A percentile compares a stretch with the other conserved stretches of the same genome.
These are phyloP conservation scores for Kwoniella bestiolae DNA, from an alignment of 768 basidiomycete genomes.

Conservation along the genomic window DNA sequence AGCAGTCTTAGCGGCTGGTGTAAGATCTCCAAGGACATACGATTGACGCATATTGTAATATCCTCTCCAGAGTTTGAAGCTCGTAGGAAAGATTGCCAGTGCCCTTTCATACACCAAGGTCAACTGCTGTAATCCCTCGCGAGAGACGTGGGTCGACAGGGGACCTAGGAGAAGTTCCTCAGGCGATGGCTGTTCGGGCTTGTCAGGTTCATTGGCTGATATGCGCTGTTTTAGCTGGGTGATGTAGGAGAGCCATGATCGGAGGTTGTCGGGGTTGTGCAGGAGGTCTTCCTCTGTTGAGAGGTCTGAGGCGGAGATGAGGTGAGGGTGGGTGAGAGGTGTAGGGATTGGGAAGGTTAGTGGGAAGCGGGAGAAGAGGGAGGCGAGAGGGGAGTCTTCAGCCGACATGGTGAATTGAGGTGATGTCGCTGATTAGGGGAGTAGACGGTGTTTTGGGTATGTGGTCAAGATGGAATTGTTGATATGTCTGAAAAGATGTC, in stretches of 20 bases:
- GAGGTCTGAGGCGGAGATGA: conserved; percentile 75
- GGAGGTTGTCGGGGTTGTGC: conserved; percentile 85
- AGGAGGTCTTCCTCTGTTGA: conserved; percentile 91
- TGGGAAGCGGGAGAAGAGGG: conserved; percentile 70
- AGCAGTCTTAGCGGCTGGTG: conserved; percentile 59
- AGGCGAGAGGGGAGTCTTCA: conserved; percentile 34
- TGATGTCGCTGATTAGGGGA: too few relatives aligned
- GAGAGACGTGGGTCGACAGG: conserved; percentile 71
- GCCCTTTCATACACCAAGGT: conserved; percentile 95
- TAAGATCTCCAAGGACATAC: conserved; percentile 73
- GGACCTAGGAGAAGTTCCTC: conserved; percentile 70
- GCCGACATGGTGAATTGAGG: conserved; percentile 10
- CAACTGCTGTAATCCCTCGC: conserved; percentile 78
- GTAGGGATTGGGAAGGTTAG: conserved; percentile 83
- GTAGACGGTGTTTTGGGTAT: too few relatives aligned
- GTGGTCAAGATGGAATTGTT: too few relatives aligned
- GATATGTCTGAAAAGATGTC: neutral
- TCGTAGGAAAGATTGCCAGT: conserved; percentile 79
- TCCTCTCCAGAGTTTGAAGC: conserved; percentile 94
- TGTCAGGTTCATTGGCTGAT: conserved; percentile 52
- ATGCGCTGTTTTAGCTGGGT: conserved; percentile 72
- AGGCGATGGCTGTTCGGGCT: conserved; percentile 30
- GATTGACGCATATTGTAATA: conserved; percentile 82
- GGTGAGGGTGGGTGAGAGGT: conserved; percentile 73
- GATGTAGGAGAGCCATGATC: conserved; percentile 91